Percentiles rank a stretch among this genome's conserved stretches.
phyloP scores from a whole-genome alignment of 352 stramenopile genomes.

The Phytopythium montanum region DNA sequence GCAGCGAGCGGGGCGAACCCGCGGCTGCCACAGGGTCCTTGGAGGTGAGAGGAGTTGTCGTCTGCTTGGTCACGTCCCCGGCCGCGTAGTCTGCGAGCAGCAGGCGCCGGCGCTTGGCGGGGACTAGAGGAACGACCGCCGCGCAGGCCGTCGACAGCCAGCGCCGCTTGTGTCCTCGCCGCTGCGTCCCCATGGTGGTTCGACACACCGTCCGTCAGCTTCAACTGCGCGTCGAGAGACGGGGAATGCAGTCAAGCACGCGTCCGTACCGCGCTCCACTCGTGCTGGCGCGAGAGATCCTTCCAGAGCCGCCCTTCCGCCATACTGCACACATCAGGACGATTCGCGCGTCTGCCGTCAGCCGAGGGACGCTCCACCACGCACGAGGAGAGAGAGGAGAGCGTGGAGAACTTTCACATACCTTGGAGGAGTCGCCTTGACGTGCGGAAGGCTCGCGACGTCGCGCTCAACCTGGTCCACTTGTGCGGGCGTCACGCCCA shows the following conservation, averaged over 20 bases:
- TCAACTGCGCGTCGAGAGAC: background rate
- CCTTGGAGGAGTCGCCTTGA: background rate
- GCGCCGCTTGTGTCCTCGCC: background rate
- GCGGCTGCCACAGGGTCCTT: background rate
- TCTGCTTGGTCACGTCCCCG: background rate
- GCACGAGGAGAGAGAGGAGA: background rate
- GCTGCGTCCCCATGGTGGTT: background rate
- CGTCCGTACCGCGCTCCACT: background rate
- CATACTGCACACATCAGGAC: background rate
- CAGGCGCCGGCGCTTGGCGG: slow-evolving; percentile 3
- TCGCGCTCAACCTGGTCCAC: background rate
- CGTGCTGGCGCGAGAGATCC: background rate
- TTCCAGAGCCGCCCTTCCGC: background rate
- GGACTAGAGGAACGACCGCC: background rate
- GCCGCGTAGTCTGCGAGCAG: background rate
- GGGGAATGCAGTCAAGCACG: background rate
- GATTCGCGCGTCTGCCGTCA: background rate
- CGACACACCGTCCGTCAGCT: background rate
- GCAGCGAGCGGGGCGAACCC: slow-evolving; percentile 27
- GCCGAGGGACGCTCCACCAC: background rate
- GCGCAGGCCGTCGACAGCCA: background rate
- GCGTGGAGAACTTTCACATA: background rate
- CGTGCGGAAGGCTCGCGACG: background rate
- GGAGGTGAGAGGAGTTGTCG: background rate
- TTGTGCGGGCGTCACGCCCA: background rate